Percentiles rank a stretch among this genome's conserved stretches.
Conservation (phyloP, 2,329 filamentous ascomycete species). For the Botrytis sinoallii region DNA sequence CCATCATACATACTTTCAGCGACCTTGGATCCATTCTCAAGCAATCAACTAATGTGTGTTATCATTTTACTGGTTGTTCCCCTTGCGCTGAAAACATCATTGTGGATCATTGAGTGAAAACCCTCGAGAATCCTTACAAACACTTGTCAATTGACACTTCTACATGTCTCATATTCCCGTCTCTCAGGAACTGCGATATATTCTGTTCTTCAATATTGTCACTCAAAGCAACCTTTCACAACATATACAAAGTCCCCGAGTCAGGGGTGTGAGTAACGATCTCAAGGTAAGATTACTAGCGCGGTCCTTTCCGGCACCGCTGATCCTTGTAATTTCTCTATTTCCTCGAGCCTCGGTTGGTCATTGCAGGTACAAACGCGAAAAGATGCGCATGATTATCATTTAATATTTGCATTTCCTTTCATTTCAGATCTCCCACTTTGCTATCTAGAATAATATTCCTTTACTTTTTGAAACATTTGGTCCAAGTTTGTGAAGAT, state of each 20-base stretch:
- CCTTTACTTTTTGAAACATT: background rate
- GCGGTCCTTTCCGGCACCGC: background rate
- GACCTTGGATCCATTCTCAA: background rate
- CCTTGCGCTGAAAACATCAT: background rate
- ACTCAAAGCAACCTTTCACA: background rate
- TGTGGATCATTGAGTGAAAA: constrained; percentile 10
- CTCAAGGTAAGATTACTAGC: background rate
- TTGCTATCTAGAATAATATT: background rate
- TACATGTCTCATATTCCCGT: background rate
- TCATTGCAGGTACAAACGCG: constrained; percentile 11
- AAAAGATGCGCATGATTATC: constrained; percentile 17
- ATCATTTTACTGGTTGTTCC: constrained; percentile 12
- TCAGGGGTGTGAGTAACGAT: background rate
- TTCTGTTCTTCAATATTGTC: background rate
- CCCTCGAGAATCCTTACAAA: background rate
- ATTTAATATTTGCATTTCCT: constrained; percentile 9
- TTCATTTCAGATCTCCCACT: constrained; percentile 6
- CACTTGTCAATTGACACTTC: background rate
- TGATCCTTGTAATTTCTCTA: constrained; percentile 4
- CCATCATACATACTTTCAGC: constrained; percentile 13
- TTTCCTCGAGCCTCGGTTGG: constrained; percentile 17
- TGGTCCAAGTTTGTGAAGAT: background rate
- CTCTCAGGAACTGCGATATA: background rate
- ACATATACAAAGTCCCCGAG: background rate
- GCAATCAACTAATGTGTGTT: constrained; percentile 9